A percentile compares a stretch with the other conserved stretches of the same genome.
Conservation (phyloP, 78 protist genomes). For the Planoprotostelium fungivorum region DNA sequence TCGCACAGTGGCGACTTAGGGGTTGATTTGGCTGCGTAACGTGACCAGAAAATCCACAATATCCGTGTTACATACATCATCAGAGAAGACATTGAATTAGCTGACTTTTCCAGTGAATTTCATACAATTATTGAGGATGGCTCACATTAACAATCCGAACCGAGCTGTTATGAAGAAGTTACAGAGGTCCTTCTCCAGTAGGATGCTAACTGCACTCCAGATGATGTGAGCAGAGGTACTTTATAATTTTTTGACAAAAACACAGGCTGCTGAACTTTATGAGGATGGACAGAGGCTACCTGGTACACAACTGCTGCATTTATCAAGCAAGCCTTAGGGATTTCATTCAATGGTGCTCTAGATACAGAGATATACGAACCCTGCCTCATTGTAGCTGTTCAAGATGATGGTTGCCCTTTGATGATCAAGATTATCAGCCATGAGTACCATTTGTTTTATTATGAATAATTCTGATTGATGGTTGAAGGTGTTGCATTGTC, state of each 20-base stretch:
- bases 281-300: background rate
- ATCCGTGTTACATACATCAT: no score
- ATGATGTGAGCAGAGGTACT: background rate
- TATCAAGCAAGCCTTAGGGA: background rate
- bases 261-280: background rate
- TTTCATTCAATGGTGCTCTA: background rate
- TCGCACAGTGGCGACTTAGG: no score
- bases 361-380: background rate
- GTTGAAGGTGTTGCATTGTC: background rate
- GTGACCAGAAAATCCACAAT: no score
- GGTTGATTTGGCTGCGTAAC: no score
- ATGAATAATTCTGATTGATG: background rate
- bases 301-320: background rate
- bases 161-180: background rate
- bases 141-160: background rate
- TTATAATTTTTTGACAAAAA: background rate
- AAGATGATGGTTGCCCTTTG: background rate
- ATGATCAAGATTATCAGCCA: background rate
- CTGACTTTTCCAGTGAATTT: no score
- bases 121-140: background rate
- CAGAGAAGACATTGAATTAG: no score
- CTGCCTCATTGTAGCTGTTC: background rate
- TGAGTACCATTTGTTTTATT: background rate
- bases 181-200: conserved; percentile 1
- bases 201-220: background rate